A percentile compares a stretch with the other conserved stretches of the same genome.
Conservation (phyloP, 306 rosid genomes). For the Pyrus pyrifolia region DNA sequence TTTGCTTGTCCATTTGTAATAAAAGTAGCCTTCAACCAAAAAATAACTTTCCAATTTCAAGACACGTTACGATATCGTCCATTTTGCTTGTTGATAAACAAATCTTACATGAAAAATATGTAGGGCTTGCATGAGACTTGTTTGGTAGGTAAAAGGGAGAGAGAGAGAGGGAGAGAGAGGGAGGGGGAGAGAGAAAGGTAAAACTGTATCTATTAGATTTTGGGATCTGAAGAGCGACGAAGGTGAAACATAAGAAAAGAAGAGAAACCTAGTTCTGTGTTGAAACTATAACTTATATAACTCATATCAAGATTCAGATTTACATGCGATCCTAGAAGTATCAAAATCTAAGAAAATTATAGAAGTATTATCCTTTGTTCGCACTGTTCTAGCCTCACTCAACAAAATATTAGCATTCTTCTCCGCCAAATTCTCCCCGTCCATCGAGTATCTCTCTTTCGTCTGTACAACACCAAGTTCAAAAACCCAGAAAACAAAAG, state of each 20-base stretch:
- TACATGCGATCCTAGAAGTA: conserved; percentile 52
- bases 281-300: conserved; percentile 24
- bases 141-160: not conserved
- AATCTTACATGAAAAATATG: not conserved
- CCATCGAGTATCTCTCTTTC: conserved; percentile 46
- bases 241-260: not conserved
- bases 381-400: conserved; percentile 84
- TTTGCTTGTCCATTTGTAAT: no score
- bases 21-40: no score
- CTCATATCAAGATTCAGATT: conserved; percentile 60
- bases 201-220: not conserved
- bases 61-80: no score
- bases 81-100: not conserved
- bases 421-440: conserved; percentile 53
- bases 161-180: no score
- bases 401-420: conserved; percentile 72
- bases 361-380: conserved; percentile 96
- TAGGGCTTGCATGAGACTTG: not conserved
- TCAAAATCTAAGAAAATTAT: conserved; percentile 91
- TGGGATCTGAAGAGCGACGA: not conserved
- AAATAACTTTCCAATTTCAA: no score
- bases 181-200: no score
- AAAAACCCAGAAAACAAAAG: not conserved
- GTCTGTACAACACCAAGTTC: conserved; percentile 31
- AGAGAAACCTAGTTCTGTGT: conserved; percentile 25